Evolutionary conservation across 306 rosid genomes (phyloP), one percentile per base, ranked within the genome.

Genomic region (Rosa lucieae): DNA sequence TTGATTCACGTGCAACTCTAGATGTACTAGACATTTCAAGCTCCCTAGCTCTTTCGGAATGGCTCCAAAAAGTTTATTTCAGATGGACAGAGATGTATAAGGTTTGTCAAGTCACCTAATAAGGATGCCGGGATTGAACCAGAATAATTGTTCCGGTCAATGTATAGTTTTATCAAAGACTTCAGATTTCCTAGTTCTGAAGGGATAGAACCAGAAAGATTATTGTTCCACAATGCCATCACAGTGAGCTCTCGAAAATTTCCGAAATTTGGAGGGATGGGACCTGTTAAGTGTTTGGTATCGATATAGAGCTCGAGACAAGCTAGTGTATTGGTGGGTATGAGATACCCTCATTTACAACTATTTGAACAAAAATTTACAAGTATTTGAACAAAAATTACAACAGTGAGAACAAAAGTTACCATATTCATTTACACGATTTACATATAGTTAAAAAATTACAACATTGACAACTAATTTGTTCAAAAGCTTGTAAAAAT

Each of bases 241-340:
- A 63, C 43, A 32, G 20, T 32, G 14, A 63, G 68, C 68, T 63
- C n/a, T 32, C 5, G 32, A 2, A 32, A 14, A n/a, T 85, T 48
- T 75, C 61, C 29, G 73, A 79, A 37, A 85, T 53, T 51, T 79
- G 77, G 58, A 72, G 23, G 74, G 73, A 78, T 17, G 32, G 73
- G 40, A 76, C 70, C 77, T 82, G 77, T 61, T 5, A 62, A 62
- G 68, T 29, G 12, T 44, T 63, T 63, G 68, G 9, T 4, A 63
- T 63, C 20, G 18, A 62, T 26, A 29, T 2, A 29, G 10, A 12
- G 68, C 39, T 62, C 42, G 26, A 26, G 26, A 26, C 26, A 26
- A 26, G 26, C 26, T 26, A 26, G 26, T 26, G 26, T 26, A 26
- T 26, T 26, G 26, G 26, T 26, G 26, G 26, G 26, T 26, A 26